Evolutionary conservation across 345 rosid species (phyloP).

Genomic region (Odontarrhena argentea): DNA sequence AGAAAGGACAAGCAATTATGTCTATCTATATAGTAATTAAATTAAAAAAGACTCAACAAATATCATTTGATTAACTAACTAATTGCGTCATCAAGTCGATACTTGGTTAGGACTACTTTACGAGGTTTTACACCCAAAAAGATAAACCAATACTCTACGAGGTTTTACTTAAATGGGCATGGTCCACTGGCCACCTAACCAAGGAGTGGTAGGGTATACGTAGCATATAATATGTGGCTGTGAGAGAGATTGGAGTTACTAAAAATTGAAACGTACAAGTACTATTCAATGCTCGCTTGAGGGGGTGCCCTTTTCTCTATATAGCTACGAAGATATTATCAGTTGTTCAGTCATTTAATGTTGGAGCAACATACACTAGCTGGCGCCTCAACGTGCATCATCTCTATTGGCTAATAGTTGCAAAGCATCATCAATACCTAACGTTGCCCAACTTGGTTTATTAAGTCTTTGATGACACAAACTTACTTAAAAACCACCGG

Average conservation of each 20-base stretch:
- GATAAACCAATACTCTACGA: no score
- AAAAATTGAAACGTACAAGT: constrained; percentile 11
- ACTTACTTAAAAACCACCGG: not conserved
- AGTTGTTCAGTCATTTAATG: constrained; percentile 23
- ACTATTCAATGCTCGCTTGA: constrained; percentile 21
- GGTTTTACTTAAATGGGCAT: constrained; percentile 18
- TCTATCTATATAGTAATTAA: not conserved
- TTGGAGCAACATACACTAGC: constrained; percentile 34
- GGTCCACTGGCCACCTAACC: constrained; percentile 31
- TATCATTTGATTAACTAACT: not conserved
- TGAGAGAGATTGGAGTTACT: constrained; percentile 8
- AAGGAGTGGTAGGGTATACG: constrained; percentile 21
- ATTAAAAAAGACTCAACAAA: not conserved
- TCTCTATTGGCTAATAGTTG: constrained; percentile 23
- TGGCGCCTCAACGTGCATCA: constrained; percentile 27
- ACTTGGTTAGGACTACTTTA: constrained; percentile 19
- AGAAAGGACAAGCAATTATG: not conserved
- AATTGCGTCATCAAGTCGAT: constrained; percentile 20
- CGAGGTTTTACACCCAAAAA: constrained; percentile 8
- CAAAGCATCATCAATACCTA: constrained; percentile 5
- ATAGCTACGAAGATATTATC: not conserved
- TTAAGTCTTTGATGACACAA: constrained; percentile 11
- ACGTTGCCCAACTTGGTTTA: constrained; percentile 27
- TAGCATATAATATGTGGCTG: constrained; percentile 25
- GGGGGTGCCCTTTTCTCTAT: not conserved